phyloP scores from a whole-genome alignment of 768 basidiomycete genomes.

The Multifurca ochricompacta region DNA sequence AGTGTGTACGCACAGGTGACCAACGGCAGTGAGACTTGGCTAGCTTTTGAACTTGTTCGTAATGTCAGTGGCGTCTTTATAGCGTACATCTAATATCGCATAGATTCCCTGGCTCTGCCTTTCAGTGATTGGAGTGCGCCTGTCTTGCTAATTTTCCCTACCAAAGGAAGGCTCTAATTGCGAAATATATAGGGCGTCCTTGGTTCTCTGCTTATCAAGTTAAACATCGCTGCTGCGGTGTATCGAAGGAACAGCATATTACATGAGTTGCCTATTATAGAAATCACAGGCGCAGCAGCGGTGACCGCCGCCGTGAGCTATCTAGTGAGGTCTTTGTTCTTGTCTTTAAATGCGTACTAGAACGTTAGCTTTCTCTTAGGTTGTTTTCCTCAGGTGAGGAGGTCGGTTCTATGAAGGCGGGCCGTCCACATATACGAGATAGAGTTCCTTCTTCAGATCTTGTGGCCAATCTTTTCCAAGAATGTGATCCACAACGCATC shows the following conservation, averaged over 20 bases:
- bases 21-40: conserved; percentile 52
- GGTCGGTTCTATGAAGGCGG: background rate
- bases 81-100: background rate
- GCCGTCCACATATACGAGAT: background rate
- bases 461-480: conserved; percentile 76
- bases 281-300: conserved; percentile 54
- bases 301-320: conserved; percentile 67
- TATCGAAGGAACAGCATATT: conserved; percentile 51
- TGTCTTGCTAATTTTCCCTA: background rate
- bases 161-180: conserved; percentile 1
- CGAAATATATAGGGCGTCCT: conserved; percentile 44
- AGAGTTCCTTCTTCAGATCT: conserved; percentile 74
- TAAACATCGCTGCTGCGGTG: conserved; percentile 57
- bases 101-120: conserved; percentile 67
- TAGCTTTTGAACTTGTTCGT: conserved; percentile 62
- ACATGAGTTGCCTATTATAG: conserved; percentile 54
- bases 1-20: conserved; percentile 37
- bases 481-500: conserved; percentile 61
- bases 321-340: conserved; percentile 32
- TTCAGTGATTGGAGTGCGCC: conserved; percentile 51
- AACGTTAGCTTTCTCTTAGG: conserved; percentile 30
- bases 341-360: background rate
- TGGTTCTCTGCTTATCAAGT: conserved; percentile 55
- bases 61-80: background rate
- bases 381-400: conserved; percentile 55